Base-by-base conservation (phyloP, 2,329 filamentous ascomycete genomes). In the Cytospora mali region DNA sequence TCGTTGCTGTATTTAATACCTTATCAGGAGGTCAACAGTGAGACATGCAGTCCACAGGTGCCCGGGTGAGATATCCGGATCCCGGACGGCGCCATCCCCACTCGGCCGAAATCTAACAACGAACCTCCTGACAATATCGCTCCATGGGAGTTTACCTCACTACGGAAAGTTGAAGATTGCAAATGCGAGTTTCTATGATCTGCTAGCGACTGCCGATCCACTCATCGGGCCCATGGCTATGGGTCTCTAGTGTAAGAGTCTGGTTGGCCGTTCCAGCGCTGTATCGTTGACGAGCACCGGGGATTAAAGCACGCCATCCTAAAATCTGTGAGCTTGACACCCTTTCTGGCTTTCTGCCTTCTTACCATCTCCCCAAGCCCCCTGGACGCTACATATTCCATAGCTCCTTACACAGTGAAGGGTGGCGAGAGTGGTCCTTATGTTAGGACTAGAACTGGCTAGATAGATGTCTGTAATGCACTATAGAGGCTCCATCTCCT, bases 231-330 rank as follows among this genome's bases (percentile, higher is more conserved):
- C n/a, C 13, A 48, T n/a, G 33, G 39, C 13, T n/a, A 31, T 54
- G 35, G 33, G 42, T 28, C 35, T 50, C 7, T n/a, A n/a, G n/a
- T n/a, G n/a, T n/a, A n/a, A n/a, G n/a, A n/a, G 57, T 48, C 57
- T 60, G 57, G 57, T 60, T 60, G 57, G 57, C 35, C 57, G 21
- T 39, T 16, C n/a, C n/a, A n/a, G 57, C 16, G 6, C 57, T 35
- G 57, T 60, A 7, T 31, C 16, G 35, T 39, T 60, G 57, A 60
- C 57, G 57, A 53, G 57, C 50, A 53, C 39, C 53, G 57, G 50
- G 35, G 16, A 42, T 35, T 18, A 42, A 31, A 31, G 50, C 50
- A 48, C 50, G 33, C 57, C 52, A 57, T 28, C n/a, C 28, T n/a
- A 6, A 10, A n/a, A 14, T 52, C 23, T 21, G 14, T 54, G 4